Evolutionary conservation across 306 rosid species (phyloP).

Genomic region (Cicer yamashitae): DNA sequence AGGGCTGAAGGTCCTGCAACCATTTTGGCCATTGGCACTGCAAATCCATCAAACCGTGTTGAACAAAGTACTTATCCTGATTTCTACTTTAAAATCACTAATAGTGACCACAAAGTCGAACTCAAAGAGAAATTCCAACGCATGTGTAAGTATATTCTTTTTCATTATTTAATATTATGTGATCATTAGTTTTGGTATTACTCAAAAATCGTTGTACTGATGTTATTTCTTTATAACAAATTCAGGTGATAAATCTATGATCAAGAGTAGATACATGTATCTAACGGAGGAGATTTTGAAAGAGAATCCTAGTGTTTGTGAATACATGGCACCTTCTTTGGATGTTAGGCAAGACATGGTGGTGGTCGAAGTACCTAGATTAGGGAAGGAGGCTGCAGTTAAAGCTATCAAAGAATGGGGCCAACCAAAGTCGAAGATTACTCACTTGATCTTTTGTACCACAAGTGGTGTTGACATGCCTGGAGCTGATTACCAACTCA

Average conservation of each 20-base stretch:
- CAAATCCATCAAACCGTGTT: constrained; percentile 44
- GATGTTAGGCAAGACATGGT: constrained; percentile 65
- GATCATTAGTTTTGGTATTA: background rate
- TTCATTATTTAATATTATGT: background rate
- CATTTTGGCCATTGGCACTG: constrained; percentile 64
- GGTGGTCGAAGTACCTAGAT: constrained; percentile 14
- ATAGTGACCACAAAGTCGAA: constrained; percentile 47
- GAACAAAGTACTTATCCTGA: constrained; percentile 35
- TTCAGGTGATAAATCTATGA: constrained; percentile 57
- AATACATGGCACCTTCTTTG: constrained; percentile 74
- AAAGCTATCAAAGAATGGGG: constrained; percentile 40
- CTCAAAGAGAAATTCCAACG: constrained; percentile 67
- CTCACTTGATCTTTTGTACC: constrained; percentile 76
- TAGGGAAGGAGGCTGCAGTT: constrained; percentile 25
- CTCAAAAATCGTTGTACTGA: background rate
- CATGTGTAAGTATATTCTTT: constrained; percentile 26
- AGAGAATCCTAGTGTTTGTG: constrained; percentile 53
- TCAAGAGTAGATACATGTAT: constrained; percentile 48
- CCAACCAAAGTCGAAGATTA: constrained; percentile 74
- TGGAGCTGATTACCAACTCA: constrained; percentile 73
- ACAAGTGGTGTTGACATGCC: constrained; percentile 89
- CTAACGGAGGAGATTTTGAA: constrained; percentile 43
- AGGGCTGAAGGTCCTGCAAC: constrained; percentile 68
- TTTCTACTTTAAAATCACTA: constrained; percentile 34
- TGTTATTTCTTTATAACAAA: background rate